Evolutionary conservation across 1,139 yeast genomes (phyloP).

Genomic region (Candida labiduridarum): DNA sequence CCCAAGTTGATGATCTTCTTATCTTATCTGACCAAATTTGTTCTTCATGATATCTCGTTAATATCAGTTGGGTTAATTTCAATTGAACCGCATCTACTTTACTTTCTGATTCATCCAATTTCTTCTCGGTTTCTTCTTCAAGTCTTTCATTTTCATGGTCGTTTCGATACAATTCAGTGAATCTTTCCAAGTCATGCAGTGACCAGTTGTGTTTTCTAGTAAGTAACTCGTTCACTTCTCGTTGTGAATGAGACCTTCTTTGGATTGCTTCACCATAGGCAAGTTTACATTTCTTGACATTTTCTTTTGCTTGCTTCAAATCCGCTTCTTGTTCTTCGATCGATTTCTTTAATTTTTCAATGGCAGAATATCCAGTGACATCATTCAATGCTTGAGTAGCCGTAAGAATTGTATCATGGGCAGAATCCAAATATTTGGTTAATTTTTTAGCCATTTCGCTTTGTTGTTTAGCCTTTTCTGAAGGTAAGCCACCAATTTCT

Average conservation of each 20-base stretch:
- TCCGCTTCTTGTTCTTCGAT: conserved; percentile 57
- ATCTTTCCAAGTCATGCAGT: conserved; percentile 74
- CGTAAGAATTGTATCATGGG: conserved; percentile 65
- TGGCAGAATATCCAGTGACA: conserved; percentile 87
- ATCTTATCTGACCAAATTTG: conserved; percentile 98
- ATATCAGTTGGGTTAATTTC: conserved; percentile 71
- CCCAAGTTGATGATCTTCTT: conserved; percentile 94
- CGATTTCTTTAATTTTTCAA: conserved; percentile 67
- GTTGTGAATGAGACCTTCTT: conserved; percentile 70
- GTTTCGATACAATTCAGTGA: conserved; percentile 76
- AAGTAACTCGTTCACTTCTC: conserved; percentile 83
- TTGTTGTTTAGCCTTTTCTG: conserved; percentile 28
- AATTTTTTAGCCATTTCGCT: conserved; percentile 35
- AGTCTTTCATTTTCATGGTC: conserved; percentile 75
- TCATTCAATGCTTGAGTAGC: conserved; percentile 83
- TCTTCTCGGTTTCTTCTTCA: conserved; percentile 56
- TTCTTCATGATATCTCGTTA: conserved; percentile 92
- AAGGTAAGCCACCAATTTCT: conserved; percentile 32
- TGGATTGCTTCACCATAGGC: conserved; percentile 66
- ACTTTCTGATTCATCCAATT: conserved; percentile 59
- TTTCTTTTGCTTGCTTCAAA: conserved; percentile 50
- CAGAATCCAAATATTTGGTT: conserved; percentile 57
- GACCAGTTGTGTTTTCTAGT: conserved; percentile 87
- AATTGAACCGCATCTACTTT: conserved; percentile 71
- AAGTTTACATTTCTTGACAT: conserved; percentile 53